Percentiles rank a stretch among this genome's conserved stretches.
phyloP scores from a whole-genome alignment of 805 yeast genomes.

The Yamadazyma sp. region DNA sequence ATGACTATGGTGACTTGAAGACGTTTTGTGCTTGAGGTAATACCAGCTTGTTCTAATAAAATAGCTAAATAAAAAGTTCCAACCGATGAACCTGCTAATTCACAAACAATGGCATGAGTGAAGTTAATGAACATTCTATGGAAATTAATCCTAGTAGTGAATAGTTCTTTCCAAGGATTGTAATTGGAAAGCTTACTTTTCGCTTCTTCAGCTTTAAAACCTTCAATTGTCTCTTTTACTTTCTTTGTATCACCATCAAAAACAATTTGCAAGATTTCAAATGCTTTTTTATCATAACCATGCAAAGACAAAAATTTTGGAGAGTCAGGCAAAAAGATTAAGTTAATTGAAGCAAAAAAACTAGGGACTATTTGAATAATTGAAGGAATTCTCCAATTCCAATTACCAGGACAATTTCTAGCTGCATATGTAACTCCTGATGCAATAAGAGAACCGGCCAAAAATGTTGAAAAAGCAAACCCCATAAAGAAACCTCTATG shows the following conservation, averaged over 20 bases:
- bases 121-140: constrained; percentile 9
- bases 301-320: constrained; percentile 17
- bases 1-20: constrained; percentile 13
- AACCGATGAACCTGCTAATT: constrained; percentile 17
- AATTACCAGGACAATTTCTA: constrained; percentile 14
- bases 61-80: constrained; percentile 15
- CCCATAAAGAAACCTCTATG: constrained; percentile 37
- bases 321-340: constrained; percentile 19
- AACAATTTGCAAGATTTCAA: constrained; percentile 10
- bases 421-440: constrained; percentile 33
- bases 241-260: constrained; percentile 1
- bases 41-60: constrained; percentile 13
- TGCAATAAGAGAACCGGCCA: constrained; percentile 48
- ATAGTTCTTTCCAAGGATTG: constrained; percentile 6
- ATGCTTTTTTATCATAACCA: constrained; percentile 16
- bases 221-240: constrained; percentile 3
- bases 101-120: constrained; percentile 11
- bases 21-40: constrained; percentile 9
- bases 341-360: constrained; percentile 10
- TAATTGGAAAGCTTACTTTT: not conserved
- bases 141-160: constrained; percentile 8
- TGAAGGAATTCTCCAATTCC: constrained; percentile 18
- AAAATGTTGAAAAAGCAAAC: constrained; percentile 48
- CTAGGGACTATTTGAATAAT: constrained; percentile 12
- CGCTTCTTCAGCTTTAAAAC: constrained; percentile 2